Base-by-base conservation (phyloP, 768 basidiomycete genomes). In the Terana coerulea region DNA sequence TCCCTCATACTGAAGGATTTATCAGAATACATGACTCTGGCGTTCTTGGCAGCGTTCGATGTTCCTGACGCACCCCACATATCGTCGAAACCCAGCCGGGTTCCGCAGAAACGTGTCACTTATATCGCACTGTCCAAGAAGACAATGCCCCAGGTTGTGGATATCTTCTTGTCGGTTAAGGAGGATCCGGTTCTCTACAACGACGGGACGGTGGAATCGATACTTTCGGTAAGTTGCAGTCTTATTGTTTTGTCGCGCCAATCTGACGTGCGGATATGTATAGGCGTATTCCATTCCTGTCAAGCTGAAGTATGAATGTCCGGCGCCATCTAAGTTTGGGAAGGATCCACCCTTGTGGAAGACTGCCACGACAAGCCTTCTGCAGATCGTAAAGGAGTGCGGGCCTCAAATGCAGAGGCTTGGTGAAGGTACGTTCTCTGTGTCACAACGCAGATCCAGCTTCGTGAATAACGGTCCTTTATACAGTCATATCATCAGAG, bases 241-340 rank as follows among this genome's bases (percentile, higher is more conserved):
- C 28, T 37, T 15, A 48, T 36, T 26, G 10, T 39, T 35, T 36
- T 15, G 25, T 37, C 12, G 36, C 47, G 17, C 22, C 29, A 10
- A 44, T 51, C 43, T 40, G 12, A 15, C 17, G 24, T n/a, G n/a
- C n/a, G n/a, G 17, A 25, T 22, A 17, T 10, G 15, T 25, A 36
- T 28, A 92, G 89, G 87, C 93, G 0, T 94, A 90, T 60, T 81
- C 89, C 3, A 86, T 95, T 29, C 94, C 95, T 1, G 83, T 98
- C 64, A 93, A 94, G 62, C 72, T 98, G 56, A 95, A 95, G 68
- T 95, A 98, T 57, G 92, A 95, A 30, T 97, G 95, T 65, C 95
- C 95, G 0, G 72, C 88, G 0, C 80, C 95, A 0, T 92, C 88
- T 34, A 93, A 86, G 63, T 91, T 83, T 62, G 92, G 91, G 2